These are phyloP conservation scores for Berberis vulgaris DNA, from an alignment of 164 flowering plant genomes.

Conservation along the genomic window DNA sequence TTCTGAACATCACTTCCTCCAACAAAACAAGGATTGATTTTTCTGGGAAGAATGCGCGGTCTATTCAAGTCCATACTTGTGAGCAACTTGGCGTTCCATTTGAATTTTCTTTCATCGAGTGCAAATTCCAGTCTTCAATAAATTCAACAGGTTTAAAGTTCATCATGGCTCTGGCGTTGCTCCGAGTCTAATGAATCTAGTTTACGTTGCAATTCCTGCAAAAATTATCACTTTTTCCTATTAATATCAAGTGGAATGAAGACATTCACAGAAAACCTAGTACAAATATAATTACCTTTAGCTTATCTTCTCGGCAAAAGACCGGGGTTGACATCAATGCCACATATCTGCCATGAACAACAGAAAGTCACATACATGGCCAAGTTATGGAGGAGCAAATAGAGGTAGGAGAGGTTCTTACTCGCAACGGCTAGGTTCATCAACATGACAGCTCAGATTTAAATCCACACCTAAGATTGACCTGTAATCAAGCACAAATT, in stretches of 20 bases:
- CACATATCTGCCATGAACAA: conserved; percentile 49
- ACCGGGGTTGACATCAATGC: conserved; percentile 80
- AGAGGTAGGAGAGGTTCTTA: conserved; percentile 26
- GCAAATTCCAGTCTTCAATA: too few relatives aligned
- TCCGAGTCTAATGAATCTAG: conserved; percentile 54
- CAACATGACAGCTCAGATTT: conserved; percentile 76
- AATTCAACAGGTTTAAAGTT: conserved; percentile 32
- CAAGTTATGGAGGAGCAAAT: not conserved
- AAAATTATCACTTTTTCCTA: conserved; percentile 11
- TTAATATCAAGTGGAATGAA: not conserved
- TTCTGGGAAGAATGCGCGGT: too few relatives aligned
- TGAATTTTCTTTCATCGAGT: too few relatives aligned
- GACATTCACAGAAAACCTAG: not conserved
- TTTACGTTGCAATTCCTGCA: conserved; percentile 69
- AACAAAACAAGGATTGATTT: too few relatives aligned
- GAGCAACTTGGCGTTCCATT: too few relatives aligned
- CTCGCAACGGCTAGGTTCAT: conserved; percentile 99
- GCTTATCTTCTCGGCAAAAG: conserved; percentile 66
- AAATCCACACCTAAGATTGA: conserved; percentile 88
- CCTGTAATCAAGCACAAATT: conserved; percentile 33
- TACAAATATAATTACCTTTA: conserved; percentile 42
- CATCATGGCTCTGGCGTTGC: conserved; percentile 64
- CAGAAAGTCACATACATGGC: not conserved
- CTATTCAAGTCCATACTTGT: too few relatives aligned
- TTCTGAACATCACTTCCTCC: too few relatives aligned